Conservation (phyloP, 305 asterid genomes). For the Solanum chacoense region DNA sequence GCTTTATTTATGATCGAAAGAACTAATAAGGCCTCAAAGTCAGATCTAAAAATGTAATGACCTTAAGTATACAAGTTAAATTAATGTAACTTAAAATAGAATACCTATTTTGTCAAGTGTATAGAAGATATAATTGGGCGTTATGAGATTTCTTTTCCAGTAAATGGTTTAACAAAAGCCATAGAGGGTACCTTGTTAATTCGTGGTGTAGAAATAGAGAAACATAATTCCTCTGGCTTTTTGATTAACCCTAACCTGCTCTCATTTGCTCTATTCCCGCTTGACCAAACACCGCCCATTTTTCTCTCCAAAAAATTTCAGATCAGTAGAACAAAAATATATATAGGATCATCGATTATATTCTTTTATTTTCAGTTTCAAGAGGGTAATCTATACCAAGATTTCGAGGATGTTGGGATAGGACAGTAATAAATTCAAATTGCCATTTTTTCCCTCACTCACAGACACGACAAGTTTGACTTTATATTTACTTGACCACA, state of each 20-base stretch:
- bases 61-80: background rate
- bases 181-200: background rate
- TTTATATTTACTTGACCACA: background rate
- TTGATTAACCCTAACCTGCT: background rate
- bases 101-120: background rate
- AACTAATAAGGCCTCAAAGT: background rate
- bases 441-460: background rate
- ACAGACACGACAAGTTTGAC: background rate
- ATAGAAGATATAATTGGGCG: background rate
- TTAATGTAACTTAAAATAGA: background rate
- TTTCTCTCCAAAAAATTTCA: background rate
- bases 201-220: background rate
- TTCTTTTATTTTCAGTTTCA: background rate
- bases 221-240: background rate
- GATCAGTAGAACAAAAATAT: background rate
- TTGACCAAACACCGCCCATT: background rate
- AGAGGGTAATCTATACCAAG: background rate
- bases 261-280: background rate
- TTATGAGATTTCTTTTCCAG: background rate
- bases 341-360: background rate
- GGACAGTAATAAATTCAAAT: background rate
- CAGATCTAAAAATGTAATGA: background rate
- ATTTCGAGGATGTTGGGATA: background rate
- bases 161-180: background rate
- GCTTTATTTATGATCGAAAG: background rate